Evolutionary conservation across 2,329 filamentous ascomycete genomes (phyloP), one percentile per base, ranked within the genome.

Genomic region (Pseudocercospora vitis): DNA sequence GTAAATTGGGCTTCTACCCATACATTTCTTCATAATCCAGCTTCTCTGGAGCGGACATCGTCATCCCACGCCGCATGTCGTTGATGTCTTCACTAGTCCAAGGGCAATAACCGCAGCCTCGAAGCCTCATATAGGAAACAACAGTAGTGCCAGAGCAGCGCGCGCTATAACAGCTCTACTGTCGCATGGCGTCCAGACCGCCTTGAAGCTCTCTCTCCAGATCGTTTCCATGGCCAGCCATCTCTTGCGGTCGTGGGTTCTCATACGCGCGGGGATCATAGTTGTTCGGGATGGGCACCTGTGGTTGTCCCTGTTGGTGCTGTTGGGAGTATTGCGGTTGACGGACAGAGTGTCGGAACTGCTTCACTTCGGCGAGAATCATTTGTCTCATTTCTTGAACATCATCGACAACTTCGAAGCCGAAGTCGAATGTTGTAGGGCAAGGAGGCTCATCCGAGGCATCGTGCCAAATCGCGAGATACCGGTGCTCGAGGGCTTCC

Each of bases 391-490:
- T 97, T 64, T 96, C 89, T 18, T 80, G 81, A 16, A 99, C 91
- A 39, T 97, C 94, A 49, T 99, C 92, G 32, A 96, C 84, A n/a
- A 96, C 86, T 73, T 99, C 94, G 68, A 99, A 99, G 71, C 92
- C 88, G 77, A 99, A 99, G 78, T 99, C 91, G 75, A 99, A 99
- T 14, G 90, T 91, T 12, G 87, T 89, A 0, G 91, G 91, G 77
- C 92, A 97, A 61, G 86, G 83, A 16, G 94, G 94, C 78, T 99
- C 94, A 74, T 99, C 94, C 3, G 88, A 91, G 48, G 91, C 89
- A 66, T 99, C 94, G 77, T 99, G 94, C 94, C 94, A 97, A 76
- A 99, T 96, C 69, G 92, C 84, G 52, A 99, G 82, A 75, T 99
- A 99, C 28, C 88, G 88, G 78, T 99, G 94, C 78, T 97, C 91